Percentiles rank a stretch among this genome's conserved stretches.
Evolutionary conservation across 2,329 filamentous ascomycete genomes (phyloP).

Genomic region (Diaporthe vexans): DNA sequence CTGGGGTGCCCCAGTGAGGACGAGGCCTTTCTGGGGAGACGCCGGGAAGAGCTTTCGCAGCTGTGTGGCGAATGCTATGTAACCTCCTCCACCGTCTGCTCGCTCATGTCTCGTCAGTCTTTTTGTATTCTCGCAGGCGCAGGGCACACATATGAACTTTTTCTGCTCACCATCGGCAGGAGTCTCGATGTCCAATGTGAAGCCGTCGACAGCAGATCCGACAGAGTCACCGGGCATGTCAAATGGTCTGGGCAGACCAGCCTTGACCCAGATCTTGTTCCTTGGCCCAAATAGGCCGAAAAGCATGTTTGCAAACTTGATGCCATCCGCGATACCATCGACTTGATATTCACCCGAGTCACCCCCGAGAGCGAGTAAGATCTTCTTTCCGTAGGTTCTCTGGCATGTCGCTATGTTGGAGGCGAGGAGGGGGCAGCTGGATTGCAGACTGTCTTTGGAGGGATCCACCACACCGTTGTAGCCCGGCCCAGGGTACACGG

Average conservation of each 20-base stretch:
- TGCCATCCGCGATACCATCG: slow-evolving; percentile 53
- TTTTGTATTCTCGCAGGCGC: not conserved
- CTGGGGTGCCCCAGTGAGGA: slow-evolving; percentile 62
- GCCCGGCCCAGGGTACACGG: slow-evolving; percentile 50
- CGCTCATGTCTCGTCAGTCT: not conserved
- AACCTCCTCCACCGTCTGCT: not conserved
- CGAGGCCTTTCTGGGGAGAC: slow-evolving; percentile 44
- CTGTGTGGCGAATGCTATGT: slow-evolving; percentile 28
- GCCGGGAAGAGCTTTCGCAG: slow-evolving; percentile 51
- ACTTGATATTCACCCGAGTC: slow-evolving; percentile 53
- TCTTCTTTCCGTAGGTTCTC: slow-evolving; percentile 53
- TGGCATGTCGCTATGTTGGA: slow-evolving; percentile 57
- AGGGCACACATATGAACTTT: not conserved
- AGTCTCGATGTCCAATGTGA: slow-evolving; percentile 59
- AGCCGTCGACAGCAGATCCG: slow-evolving; percentile 54
- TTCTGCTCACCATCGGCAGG: slow-evolving; percentile 38
- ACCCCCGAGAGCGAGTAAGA: slow-evolving; percentile 58
- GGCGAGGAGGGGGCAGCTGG: slow-evolving; percentile 53
- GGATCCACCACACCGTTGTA: slow-evolving; percentile 51
- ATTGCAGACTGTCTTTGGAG: slow-evolving; percentile 50
- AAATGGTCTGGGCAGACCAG: slow-evolving; percentile 56
- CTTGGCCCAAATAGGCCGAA: slow-evolving; percentile 58
- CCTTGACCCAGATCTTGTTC: slow-evolving; percentile 49
- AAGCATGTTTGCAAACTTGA: slow-evolving; percentile 52
- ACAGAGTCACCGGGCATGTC: slow-evolving; percentile 47